Percentiles rank a stretch among this genome's conserved stretches.
Conservation (phyloP, 2,329 filamentous ascomycete species). For the Chaetoscypha palmicola region DNA sequence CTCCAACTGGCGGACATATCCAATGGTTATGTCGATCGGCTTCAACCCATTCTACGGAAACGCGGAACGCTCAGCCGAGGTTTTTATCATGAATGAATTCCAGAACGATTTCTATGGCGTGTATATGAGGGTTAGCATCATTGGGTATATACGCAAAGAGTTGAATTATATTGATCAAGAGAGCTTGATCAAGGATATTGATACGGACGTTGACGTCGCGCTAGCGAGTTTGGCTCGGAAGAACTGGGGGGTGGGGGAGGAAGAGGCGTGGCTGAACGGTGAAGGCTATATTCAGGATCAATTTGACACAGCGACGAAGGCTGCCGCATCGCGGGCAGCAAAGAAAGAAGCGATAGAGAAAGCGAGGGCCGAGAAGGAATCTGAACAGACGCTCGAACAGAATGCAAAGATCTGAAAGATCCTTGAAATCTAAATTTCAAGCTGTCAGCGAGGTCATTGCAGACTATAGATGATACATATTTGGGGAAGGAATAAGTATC, state of each 20-base stretch:
- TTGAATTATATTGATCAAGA: constrained; percentile 81
- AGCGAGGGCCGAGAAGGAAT: neutral
- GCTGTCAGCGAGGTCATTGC: no score
- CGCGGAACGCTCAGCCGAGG: constrained; percentile 75
- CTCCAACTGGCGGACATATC: constrained; percentile 49
- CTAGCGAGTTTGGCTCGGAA: constrained; percentile 61
- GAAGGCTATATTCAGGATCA: constrained; percentile 8
- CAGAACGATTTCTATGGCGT: constrained; percentile 75
- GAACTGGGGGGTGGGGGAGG: constrained; percentile 41
- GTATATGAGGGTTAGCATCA: constrained; percentile 69
- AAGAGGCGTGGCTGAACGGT: constrained; percentile 15
- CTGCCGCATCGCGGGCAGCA: neutral
- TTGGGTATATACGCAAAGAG: constrained; percentile 86
- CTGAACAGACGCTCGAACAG: no score
- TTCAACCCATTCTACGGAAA: constrained; percentile 99
- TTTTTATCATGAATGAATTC: constrained; percentile 79
- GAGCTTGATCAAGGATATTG: constrained; percentile 80
- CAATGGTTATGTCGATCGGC: constrained; percentile 89
- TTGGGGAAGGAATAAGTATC: no score
- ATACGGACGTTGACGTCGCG: constrained; percentile 79
- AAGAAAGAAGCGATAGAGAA: neutral
- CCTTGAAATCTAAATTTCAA: no score
- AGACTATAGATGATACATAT: no score
- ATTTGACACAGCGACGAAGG: neutral
- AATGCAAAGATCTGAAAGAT: no score